Evolutionary conservation across 352 stramenopile species (phyloP).

Genomic region (Blastocystis sp.): DNA sequence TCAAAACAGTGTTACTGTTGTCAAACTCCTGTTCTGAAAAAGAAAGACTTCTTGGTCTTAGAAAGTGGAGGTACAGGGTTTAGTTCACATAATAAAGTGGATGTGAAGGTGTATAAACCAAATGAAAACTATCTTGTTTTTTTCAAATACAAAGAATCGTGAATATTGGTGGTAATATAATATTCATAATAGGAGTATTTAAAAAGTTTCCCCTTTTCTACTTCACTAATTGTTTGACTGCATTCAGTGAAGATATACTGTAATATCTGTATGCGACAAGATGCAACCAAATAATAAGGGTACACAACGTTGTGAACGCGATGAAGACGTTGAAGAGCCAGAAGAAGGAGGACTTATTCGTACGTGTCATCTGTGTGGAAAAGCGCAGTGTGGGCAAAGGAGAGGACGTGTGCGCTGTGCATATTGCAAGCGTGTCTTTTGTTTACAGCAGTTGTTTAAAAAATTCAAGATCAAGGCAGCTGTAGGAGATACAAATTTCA

Average conservation of each 20-base stretch:
- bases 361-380: conserved; percentile 60
- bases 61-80: conserved; percentile 52
- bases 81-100: conserved; percentile 56
- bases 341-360: background rate
- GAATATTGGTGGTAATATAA: background rate
- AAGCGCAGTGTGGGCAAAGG: conserved; percentile 54
- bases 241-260: background rate
- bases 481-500: conserved; percentile 36
- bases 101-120: conserved; percentile 52
- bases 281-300: background rate
- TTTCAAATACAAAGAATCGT: background rate
- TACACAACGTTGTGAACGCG: background rate
- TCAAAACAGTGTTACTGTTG: conserved; percentile 48
- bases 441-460: conserved; percentile 55
- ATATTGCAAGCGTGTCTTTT: conserved; percentile 56
- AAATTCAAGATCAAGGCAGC: conserved; percentile 44
- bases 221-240: background rate
- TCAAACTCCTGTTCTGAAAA: conserved; percentile 30
- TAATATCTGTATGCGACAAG: background rate
- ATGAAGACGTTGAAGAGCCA: background rate
- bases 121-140: conserved; percentile 40
- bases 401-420: conserved; percentile 43
- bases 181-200: background rate
- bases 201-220: background rate
- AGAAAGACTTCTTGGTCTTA: conserved; percentile 41